These are phyloP conservation scores for Calvatia gigantea DNA, from an alignment of 768 basidiomycete genomes.

Conservation along the genomic window DNA sequence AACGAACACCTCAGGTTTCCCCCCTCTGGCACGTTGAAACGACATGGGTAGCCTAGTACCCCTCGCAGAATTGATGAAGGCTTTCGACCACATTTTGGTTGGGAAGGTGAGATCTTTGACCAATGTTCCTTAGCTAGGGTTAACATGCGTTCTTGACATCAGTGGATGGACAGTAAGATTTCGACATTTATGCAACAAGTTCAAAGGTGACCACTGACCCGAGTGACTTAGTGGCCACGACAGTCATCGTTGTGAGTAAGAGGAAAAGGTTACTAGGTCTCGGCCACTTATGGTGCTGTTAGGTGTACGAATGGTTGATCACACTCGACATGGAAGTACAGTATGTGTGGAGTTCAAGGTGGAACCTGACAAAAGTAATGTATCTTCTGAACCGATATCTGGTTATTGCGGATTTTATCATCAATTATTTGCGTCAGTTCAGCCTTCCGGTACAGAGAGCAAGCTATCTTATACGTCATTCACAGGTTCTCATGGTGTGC, in stretches of 20 bases:
- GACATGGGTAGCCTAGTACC: background rate
- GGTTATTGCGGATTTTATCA: conserved; percentile 18
- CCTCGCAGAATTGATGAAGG: background rate
- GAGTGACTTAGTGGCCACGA: background rate
- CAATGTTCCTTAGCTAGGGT: background rate
- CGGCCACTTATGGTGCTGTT: background rate
- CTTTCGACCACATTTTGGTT: background rate
- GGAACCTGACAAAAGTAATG: conserved; percentile 20
- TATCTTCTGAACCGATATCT: conserved; percentile 24
- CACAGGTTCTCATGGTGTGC: background rate
- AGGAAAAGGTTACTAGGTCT: background rate
- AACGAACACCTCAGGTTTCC: background rate
- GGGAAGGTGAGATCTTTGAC: background rate
- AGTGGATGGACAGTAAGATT: background rate
- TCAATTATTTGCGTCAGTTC: conserved; percentile 17
- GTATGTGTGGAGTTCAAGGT: conserved; percentile 20
- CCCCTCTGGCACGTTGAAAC: background rate
- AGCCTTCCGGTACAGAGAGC: background rate
- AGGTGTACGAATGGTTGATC: conserved; percentile 19
- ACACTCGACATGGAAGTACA: conserved; percentile 20
- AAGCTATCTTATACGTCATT: background rate
- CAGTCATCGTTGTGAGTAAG: background rate
- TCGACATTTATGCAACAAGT: background rate
- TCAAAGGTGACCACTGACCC: background rate
- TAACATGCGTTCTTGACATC: no score